A percentile compares a stretch with the other conserved stretches of the same genome.
Conservation (phyloP, 345 rosid species). For the Pseudoturritis turrita region DNA sequence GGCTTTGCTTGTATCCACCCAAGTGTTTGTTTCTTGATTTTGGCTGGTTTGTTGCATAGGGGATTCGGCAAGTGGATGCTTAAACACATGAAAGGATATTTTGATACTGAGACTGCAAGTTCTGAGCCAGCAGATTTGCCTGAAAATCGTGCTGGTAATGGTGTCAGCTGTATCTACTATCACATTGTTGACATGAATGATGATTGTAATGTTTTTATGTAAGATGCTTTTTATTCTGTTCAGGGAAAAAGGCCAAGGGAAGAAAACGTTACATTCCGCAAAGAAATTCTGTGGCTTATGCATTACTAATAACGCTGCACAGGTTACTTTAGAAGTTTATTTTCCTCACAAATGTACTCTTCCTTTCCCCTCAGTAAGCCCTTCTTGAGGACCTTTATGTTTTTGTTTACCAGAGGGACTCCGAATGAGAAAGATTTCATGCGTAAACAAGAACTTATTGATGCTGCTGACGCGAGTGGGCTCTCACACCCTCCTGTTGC, state of each 20-base stretch:
- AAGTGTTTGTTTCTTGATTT: conserved; percentile 10
- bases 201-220: neutral
- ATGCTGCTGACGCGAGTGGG: conserved; percentile 93
- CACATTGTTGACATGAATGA: neutral
- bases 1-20: neutral
- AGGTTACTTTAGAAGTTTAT: conserved; percentile 39
- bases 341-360: neutral
- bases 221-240: neutral
- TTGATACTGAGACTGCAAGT: conserved; percentile 37
- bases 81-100: conserved; percentile 61
- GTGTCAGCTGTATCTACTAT: conserved; percentile 9
- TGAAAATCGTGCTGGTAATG: conserved; percentile 35
- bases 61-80: conserved; percentile 92
- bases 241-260: conserved; percentile 53
- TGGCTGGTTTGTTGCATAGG: conserved; percentile 40
- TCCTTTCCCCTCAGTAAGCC: neutral
- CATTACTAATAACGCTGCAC: conserved; percentile 68
- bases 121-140: conserved; percentile 54
- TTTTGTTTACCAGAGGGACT: conserved; percentile 45
- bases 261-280: conserved; percentile 62
- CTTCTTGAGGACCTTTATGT: conserved; percentile 9
- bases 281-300: conserved; percentile 81
- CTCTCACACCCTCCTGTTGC: conserved; percentile 71
- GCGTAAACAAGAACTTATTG: conserved; percentile 84
- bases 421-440: conserved; percentile 62